Base-by-base conservation (phyloP, 2,329 filamentous ascomycete species). In the Sclerotinia borealis region DNA sequence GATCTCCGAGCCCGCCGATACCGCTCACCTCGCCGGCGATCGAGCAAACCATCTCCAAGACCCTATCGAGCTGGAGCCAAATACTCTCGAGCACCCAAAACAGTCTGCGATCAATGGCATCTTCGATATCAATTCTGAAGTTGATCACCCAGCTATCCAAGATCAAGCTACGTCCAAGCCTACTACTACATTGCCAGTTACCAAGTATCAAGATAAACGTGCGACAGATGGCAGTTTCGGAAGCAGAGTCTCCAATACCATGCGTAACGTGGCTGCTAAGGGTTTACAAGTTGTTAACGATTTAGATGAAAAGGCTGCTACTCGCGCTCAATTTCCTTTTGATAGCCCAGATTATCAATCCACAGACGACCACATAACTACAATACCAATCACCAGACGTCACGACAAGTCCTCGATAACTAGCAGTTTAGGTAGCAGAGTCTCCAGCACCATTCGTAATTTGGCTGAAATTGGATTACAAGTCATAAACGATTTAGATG, bases 381-480 rank as follows among this genome's bases (percentile, higher is more conserved):
- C 39, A 39, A 39, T 22, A 22, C 27, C 41, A 31, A 19, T 17
- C 5, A 25, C 8, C 22, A 31, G 29, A 11, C 39, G 52, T 6
- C 60, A 36, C 65, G 70, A 61, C 61, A 70, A 25, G 66, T 76
- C 62, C 29, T 41, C 49, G 10, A 56, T 47, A 25, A 70, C 61
- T 61, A 60, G 63, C 34, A 71, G 65, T 64, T 69, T 75, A 34
- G 71, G 68, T 56, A 70, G 72, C 41, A 74, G 77, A 34, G 64
- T 70, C 19, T 75, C 77, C 68, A 74, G 77, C 59, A 75, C 74
- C 59, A 73, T 79, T 65, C 74, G 79, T 67, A 77, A 76, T 58
- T 77, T 78, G 70, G 71, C 77, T 65, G 75, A 73, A 49, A 68
- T 79, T 64, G 77, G 77, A 43, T 71, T 79, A 64, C 71, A 72